Conservation (phyloP, 1,284 basidiomycete genomes). For the Neonothopanus nambi region DNA sequence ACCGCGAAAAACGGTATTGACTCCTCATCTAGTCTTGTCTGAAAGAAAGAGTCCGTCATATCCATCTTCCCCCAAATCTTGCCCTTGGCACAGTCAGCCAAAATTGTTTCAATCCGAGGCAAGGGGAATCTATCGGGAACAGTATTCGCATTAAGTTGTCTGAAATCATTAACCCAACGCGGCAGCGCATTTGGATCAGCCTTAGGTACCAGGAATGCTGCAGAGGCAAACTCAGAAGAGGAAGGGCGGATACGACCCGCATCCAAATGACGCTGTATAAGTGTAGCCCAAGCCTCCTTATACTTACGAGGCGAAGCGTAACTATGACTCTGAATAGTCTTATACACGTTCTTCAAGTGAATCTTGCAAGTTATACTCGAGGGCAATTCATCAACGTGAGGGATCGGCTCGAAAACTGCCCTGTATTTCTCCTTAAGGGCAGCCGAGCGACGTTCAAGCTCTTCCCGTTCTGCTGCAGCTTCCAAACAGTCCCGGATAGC, state of each 20-base stretch:
- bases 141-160: constrained; percentile 34
- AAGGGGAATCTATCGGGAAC: constrained; percentile 31
- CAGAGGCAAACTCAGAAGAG: constrained; percentile 26
- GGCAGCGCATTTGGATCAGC: constrained; percentile 30
- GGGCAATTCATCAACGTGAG: constrained; percentile 21
- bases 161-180: constrained; percentile 37
- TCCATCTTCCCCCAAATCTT: constrained; percentile 34
- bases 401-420: constrained; percentile 17
- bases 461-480: too few species aligned
- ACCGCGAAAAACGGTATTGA: constrained; percentile 32
- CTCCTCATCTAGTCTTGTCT: constrained; percentile 32
- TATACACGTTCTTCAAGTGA: constrained; percentile 24
- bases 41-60: constrained; percentile 41
- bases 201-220: constrained; percentile 34
- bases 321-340: constrained; percentile 15
- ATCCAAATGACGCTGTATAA: constrained; percentile 28
- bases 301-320: constrained; percentile 30
- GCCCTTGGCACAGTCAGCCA: constrained; percentile 27
- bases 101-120: constrained; percentile 31
- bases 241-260: constrained; percentile 30
- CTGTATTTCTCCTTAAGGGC: too few species aligned
- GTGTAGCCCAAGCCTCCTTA: constrained; percentile 25
- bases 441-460: too few species aligned
- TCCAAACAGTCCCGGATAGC: too few species aligned
- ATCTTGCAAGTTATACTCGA: constrained; percentile 27